phyloP scores from a whole-genome alignment of 2,329 filamentous ascomycete species.

The Diaporthe citrichinensis region DNA sequence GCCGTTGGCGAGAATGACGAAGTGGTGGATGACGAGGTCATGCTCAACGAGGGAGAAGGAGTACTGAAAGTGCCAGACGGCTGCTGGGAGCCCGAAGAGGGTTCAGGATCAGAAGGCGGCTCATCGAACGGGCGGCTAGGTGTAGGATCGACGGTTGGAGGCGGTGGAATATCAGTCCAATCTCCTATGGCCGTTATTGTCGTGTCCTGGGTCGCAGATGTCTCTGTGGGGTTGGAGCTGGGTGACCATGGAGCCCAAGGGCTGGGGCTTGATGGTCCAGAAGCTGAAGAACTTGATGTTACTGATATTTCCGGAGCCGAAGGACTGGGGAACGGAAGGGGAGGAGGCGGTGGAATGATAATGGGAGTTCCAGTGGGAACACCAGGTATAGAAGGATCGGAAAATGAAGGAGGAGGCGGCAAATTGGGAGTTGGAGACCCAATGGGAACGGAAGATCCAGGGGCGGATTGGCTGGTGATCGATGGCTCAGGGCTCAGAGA shows the following conservation, averaged over 20 bases:
- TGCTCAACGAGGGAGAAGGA: neutral
- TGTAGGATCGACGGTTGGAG: constrained; percentile 1
- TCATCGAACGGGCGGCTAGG: constrained; percentile 1
- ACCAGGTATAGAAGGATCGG: neutral
- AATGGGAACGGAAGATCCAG: neutral
- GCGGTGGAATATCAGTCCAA: neutral
- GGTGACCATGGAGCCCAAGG: neutral
- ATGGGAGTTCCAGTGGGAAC: neutral
- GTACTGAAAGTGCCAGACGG: neutral
- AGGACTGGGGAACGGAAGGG: neutral
- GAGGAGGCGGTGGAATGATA: neutral
- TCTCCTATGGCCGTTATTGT: neutral
- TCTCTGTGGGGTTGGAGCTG: neutral
- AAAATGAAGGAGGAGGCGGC: neutral
- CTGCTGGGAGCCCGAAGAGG: neutral
- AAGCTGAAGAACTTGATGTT: neutral
- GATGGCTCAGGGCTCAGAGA: neutral
- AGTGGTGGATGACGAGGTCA: neutral
- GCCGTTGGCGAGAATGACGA: constrained; percentile 6
- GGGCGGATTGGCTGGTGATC: neutral
- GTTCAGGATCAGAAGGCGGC: neutral
- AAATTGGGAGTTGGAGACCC: neutral
- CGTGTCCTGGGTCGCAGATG: neutral
- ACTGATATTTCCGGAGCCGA: neutral
- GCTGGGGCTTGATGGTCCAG: neutral